phyloP scores from a whole-genome alignment of 352 stramenopile genomes.

The Phytophthora pinifolia region DNA sequence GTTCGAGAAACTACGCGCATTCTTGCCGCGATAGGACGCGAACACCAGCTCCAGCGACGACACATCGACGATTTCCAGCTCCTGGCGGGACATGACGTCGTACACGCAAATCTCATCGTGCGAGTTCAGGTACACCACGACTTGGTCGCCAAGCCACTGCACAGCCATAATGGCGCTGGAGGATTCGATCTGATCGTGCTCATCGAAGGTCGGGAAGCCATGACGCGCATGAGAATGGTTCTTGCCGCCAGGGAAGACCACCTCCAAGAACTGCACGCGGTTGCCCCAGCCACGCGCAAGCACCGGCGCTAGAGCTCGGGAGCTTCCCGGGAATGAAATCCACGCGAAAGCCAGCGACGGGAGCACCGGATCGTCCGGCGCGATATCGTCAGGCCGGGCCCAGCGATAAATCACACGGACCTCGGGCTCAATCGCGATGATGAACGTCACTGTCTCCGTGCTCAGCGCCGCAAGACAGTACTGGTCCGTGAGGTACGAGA shows the following conservation, averaged over 20 bases:
- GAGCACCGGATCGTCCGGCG: slow-evolving; percentile 72
- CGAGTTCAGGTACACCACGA: slow-evolving; percentile 94
- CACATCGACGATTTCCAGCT: slow-evolving; percentile 95
- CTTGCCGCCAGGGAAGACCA: slow-evolving; percentile 75
- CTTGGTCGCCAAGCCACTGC: slow-evolving; percentile 95
- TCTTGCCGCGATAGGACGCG: slow-evolving; percentile 89
- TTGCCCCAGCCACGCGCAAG: slow-evolving; percentile 93
- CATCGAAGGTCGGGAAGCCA: slow-evolving; percentile 93
- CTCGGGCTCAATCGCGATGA: slow-evolving; percentile 94
- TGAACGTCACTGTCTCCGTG: slow-evolving; percentile 94
- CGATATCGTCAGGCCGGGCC: slow-evolving; percentile 79
- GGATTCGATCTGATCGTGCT: slow-evolving; percentile 92
- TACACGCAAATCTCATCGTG: slow-evolving; percentile 96
- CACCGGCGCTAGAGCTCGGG: slow-evolving; percentile 83
- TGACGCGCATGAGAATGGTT: slow-evolving; percentile 80
- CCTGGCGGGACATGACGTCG: slow-evolving; percentile 95
- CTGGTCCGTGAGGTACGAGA: slow-evolving; percentile 83
- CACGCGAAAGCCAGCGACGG: slow-evolving; percentile 95
- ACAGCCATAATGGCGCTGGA: slow-evolving; percentile 91
- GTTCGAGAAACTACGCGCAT: slow-evolving; percentile 78
- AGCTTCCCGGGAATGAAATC: slow-evolving; percentile 89
- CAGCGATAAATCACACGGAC: slow-evolving; percentile 95
- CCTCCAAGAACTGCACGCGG: slow-evolving; percentile 92
- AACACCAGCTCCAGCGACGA: slow-evolving; percentile 93
- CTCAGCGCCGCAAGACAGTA: slow-evolving; percentile 82